Percentiles rank a stretch among this genome's conserved stretches.
These are phyloP conservation scores for Silene latifolia DNA, from an alignment of 148 eudicot genomes.

Conservation along the genomic window DNA sequence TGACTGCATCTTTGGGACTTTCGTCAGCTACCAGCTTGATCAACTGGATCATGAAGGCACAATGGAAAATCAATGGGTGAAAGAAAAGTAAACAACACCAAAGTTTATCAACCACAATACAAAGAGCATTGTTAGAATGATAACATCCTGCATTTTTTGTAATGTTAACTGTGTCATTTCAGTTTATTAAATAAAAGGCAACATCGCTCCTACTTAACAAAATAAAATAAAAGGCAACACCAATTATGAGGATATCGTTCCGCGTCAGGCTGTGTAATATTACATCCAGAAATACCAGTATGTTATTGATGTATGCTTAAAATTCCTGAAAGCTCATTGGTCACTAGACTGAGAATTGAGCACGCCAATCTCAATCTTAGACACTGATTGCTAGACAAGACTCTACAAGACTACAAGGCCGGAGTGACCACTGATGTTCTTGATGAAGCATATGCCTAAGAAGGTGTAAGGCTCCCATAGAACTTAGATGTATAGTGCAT, in stretches of 20 bases:
- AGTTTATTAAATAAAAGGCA: conserved; percentile 2
- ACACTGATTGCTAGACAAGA: neutral
- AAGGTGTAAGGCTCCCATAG: neutral
- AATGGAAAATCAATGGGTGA: neutral
- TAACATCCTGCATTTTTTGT: neutral
- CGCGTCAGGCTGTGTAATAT: neutral
- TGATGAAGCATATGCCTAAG: too few species aligned
- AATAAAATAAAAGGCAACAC: neutral
- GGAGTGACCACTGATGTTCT: too few species aligned
- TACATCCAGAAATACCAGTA: neutral
- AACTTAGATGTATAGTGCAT: neutral
- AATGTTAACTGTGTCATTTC: neutral
- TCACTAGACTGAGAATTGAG: neutral
- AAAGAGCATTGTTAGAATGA: neutral
- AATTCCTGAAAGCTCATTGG: neutral
- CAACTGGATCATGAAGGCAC: conserved; percentile 44
- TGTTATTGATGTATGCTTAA: neutral
- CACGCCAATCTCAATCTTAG: neutral
- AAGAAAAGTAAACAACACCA: neutral
- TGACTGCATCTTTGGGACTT: conserved; percentile 42
- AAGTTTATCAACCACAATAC: neutral
- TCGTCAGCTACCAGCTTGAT: conserved; percentile 69
- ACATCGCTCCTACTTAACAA: too few species aligned
- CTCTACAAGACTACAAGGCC: too few species aligned
- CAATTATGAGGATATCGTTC: neutral